Evolutionary conservation across 1,139 yeast species (phyloP).

Genomic region (Protomyces gravidus): DNA sequence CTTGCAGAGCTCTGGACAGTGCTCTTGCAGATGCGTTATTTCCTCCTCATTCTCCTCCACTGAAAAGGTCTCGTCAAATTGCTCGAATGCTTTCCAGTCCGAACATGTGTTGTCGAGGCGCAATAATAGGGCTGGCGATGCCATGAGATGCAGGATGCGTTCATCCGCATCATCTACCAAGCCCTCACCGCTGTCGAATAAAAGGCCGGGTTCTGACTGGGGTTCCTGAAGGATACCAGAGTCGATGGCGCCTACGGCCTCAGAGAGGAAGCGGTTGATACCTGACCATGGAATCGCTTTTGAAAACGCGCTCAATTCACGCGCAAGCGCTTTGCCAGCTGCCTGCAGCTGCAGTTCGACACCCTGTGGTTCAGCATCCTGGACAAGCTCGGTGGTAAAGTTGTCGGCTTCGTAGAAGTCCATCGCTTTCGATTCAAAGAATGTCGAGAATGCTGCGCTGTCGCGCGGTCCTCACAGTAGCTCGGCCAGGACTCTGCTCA

Average conservation of each 20-base stretch:
- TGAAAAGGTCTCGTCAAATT: background rate
- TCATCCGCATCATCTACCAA: background rate
- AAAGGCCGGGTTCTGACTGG: background rate
- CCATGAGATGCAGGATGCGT: background rate
- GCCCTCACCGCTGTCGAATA: background rate
- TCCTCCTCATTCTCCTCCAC: background rate
- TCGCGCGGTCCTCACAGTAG: no score
- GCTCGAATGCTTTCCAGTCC: background rate
- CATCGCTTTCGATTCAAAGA: background rate
- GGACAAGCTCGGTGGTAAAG: background rate
- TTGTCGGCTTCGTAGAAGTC: background rate
- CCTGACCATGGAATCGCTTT: background rate
- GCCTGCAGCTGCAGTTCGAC: background rate
- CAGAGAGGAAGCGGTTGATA: background rate
- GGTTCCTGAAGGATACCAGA: no score
- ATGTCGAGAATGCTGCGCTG: no score
- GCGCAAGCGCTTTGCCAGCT: background rate
- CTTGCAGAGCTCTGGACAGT: background rate
- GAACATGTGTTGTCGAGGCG: background rate
- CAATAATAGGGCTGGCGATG: background rate
- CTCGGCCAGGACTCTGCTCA: no score
- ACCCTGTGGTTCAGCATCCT: background rate
- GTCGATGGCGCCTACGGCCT: background rate
- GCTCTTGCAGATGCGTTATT: background rate
- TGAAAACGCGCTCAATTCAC: background rate